These are phyloP conservation scores for Styphnolobium japonicum DNA, from an alignment of 306 rosid genomes.

Conservation along the genomic window DNA sequence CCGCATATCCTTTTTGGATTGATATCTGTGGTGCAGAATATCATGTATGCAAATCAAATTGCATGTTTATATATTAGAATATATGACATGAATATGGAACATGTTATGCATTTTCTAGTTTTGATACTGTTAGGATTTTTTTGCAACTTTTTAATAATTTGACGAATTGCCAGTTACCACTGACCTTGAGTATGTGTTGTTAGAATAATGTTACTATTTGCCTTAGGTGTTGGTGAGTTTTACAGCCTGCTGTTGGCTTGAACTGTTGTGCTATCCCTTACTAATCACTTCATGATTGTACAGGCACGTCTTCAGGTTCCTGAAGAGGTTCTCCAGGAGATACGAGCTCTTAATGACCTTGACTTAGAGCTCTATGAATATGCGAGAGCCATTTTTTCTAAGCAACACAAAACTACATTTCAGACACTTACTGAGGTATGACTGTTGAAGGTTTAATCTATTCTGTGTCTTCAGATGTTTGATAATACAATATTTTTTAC, in stretches of 20 bases:
- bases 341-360: constrained; percentile 72
- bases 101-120: neutral
- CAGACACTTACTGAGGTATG: constrained; percentile 52
- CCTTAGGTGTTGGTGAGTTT: neutral
- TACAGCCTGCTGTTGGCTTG: neutral
- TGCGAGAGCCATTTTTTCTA: constrained; percentile 62
- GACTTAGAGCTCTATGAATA: constrained; percentile 81
- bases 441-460: constrained; percentile 4
- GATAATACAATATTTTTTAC: neutral
- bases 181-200: neutral
- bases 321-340: constrained; percentile 56
- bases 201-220: neutral
- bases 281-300: constrained; percentile 17
- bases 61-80: neutral
- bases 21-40: neutral
- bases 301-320: constrained; percentile 81
- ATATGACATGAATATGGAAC: neutral
- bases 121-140: neutral
- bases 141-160: neutral
- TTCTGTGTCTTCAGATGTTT: neutral
- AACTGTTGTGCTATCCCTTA: constrained; percentile 11
- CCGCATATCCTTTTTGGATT: neutral
- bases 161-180: neutral
- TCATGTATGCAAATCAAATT: neutral
- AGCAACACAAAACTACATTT: constrained; percentile 45